These are phyloP conservation scores for Begonia peltatifolia DNA, from an alignment of 306 rosid species.

Conservation along the genomic window DNA sequence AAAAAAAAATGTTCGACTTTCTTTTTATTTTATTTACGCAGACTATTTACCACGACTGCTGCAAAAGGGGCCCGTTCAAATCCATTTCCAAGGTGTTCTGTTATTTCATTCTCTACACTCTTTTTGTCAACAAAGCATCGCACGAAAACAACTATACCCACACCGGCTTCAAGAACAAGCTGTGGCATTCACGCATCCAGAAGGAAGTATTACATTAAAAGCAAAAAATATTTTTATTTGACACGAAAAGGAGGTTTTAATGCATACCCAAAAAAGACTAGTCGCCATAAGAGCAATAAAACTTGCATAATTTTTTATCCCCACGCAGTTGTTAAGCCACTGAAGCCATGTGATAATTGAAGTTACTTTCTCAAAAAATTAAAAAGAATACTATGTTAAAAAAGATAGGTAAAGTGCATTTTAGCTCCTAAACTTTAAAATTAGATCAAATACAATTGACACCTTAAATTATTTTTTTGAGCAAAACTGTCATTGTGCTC, in stretches of 20 bases:
- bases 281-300: slow-evolving; percentile 69
- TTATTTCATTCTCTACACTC: slow-evolving; percentile 44
- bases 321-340: slow-evolving; percentile 85
- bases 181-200: slow-evolving; percentile 14
- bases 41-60: slow-evolving; percentile 41
- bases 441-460: too few species aligned
- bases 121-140: slow-evolving; percentile 65
- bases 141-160: slow-evolving; percentile 61
- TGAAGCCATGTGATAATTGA: slow-evolving; percentile 17
- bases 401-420: too few species aligned
- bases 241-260: background rate
- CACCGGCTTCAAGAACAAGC: slow-evolving; percentile 63
- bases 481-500: too few species aligned
- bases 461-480: too few species aligned
- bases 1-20: too few species aligned
- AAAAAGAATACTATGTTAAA: too few species aligned
- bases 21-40: too few species aligned
- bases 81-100: slow-evolving; percentile 61
- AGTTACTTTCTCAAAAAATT: too few species aligned
- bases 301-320: slow-evolving; percentile 58
- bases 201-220: background rate
- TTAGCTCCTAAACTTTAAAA: too few species aligned
- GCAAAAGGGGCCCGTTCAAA: slow-evolving; percentile 54
- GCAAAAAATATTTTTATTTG: background rate
- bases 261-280: slow-evolving; percentile 62